phyloP scores from a whole-genome alignment of 2,329 filamentous ascomycete genomes.

The Diaporthe capsici region DNA sequence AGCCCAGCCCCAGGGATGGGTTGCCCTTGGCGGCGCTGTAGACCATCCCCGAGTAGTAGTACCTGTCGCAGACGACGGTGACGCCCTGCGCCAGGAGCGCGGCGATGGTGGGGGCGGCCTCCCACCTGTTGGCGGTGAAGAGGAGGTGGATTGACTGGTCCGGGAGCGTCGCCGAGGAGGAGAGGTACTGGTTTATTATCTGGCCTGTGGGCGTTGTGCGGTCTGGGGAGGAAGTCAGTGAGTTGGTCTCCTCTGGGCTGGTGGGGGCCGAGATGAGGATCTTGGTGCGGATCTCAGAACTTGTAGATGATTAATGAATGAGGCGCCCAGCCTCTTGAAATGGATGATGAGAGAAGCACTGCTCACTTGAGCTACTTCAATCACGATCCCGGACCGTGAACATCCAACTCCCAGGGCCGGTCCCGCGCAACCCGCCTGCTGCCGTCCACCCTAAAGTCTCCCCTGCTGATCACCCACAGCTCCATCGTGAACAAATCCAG shows the following conservation, averaged over 20 bases:
- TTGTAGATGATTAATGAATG: background rate
- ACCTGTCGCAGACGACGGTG: constrained; percentile 89
- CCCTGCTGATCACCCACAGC: background rate
- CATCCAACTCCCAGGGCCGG: no score
- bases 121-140: constrained; percentile 94
- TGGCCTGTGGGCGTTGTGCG: constrained; percentile 86
- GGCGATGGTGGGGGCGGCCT: constrained; percentile 71
- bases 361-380: background rate
- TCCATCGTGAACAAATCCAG: background rate
- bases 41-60: constrained; percentile 94
- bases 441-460: background rate
- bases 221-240: constrained; percentile 63
- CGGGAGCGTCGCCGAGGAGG: constrained; percentile 76
- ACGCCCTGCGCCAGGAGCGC: constrained; percentile 73
- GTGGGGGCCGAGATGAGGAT: background rate
- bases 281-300: background rate
- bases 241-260: background rate
- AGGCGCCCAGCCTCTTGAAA: no score
- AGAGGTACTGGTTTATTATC: constrained; percentile 88
- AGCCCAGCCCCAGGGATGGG: constrained; percentile 76
- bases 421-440: background rate
- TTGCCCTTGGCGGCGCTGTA: constrained; percentile 92
- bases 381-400: no score
- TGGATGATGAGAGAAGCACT: background rate
- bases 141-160: constrained; percentile 92